phyloP scores from a whole-genome alignment of 1,139 yeast species.

The Yamadazyma sp. region DNA sequence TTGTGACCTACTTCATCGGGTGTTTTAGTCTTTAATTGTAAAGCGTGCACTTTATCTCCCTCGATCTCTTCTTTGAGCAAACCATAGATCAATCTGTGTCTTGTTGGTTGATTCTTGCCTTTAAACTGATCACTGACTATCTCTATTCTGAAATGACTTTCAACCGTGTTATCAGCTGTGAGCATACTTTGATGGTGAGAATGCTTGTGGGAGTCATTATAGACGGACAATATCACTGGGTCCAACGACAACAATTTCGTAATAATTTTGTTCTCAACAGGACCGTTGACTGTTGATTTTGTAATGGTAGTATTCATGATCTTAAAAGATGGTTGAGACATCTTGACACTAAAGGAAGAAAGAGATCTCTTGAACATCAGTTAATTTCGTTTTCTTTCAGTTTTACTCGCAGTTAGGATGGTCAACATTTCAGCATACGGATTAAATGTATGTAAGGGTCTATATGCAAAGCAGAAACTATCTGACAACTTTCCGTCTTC shows the following conservation, averaged over 20 bases:
- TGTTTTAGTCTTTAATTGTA: slow-evolving; percentile 84
- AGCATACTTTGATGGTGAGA: slow-evolving; percentile 84
- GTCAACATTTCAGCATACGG: neutral
- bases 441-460: neutral
- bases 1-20: slow-evolving; percentile 48
- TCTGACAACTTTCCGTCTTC: slow-evolving; percentile 14
- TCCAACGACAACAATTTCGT: slow-evolving; percentile 31
- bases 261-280: slow-evolving; percentile 54
- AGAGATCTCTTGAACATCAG: neutral
- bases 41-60: slow-evolving; percentile 78
- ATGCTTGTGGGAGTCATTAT: slow-evolving; percentile 86
- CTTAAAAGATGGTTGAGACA: neutral
- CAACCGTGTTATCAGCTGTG: slow-evolving; percentile 70
- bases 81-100: slow-evolving; percentile 77
- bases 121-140: slow-evolving; percentile 69
- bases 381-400: neutral
- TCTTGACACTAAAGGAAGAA: slow-evolving; percentile 2
- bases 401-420: neutral
- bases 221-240: slow-evolving; percentile 55
- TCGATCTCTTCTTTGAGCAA: slow-evolving; percentile 72
- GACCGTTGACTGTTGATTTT: slow-evolving; percentile 35
- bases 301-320: slow-evolving; percentile 11
- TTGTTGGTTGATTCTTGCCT: slow-evolving; percentile 66
- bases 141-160: slow-evolving; percentile 78
- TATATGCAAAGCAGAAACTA: neutral